phyloP scores from a whole-genome alignment of 129 eudicot genomes.

The Daucus carota region DNA sequence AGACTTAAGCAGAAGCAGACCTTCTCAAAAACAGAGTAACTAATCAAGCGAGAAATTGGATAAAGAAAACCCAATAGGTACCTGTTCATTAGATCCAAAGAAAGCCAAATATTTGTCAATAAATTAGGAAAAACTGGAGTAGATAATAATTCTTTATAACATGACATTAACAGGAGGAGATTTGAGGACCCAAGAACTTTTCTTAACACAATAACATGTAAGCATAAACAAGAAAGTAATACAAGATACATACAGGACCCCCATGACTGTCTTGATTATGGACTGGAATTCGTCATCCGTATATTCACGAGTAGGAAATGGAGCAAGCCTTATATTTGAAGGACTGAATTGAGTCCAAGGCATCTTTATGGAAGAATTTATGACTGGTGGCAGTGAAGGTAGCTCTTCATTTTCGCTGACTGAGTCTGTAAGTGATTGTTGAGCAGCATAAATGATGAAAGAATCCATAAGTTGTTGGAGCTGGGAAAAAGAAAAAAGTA shows the following conservation, averaged over 20 bases:
- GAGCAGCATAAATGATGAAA: conserved; percentile 71
- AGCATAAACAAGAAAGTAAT: neutral
- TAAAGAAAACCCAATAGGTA: conserved; percentile 94
- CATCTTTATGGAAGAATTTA: conserved; percentile 22
- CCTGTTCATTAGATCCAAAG: conserved; percentile 36
- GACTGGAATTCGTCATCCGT: conserved; percentile 99
- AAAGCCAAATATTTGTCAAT: neutral
- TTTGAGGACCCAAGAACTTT: neutral
- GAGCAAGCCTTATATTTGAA: conserved; percentile 80
- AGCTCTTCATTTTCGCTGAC: conserved; percentile 23
- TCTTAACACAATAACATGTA: conserved; percentile 5
- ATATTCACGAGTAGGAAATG: conserved; percentile 99
- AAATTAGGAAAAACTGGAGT: neutral
- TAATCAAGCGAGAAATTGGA: conserved; percentile 93
- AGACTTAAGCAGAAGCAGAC: conserved; percentile 30
- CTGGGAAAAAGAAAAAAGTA: conserved; percentile 31
- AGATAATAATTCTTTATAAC: neutral
- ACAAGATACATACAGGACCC: conserved; percentile 71
- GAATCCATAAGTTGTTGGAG: conserved; percentile 97
- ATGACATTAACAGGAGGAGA: conserved; percentile 1
- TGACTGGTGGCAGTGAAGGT: conserved; percentile 19
- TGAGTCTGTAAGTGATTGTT: conserved; percentile 37
- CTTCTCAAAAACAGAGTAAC: conserved; percentile 94
- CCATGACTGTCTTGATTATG: conserved; percentile 93
- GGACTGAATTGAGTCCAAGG: conserved; percentile 75